Base-by-base conservation (phyloP, 768 basidiomycete genomes). In the Amanita brunnescens region DNA sequence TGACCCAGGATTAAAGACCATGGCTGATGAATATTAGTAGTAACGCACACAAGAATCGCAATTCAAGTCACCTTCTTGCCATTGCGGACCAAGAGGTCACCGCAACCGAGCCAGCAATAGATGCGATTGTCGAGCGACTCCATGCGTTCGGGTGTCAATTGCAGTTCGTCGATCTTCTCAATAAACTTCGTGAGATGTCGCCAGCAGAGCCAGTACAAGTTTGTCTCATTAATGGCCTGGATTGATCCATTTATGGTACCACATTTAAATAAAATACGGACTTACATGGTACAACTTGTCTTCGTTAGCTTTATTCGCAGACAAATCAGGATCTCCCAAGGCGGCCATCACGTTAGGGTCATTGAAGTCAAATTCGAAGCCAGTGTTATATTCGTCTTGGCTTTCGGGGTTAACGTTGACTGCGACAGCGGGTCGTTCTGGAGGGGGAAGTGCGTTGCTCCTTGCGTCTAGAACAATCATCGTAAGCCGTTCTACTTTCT, bases 101-200 rank as follows among this genome's bases (percentile, higher is more conserved):
- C 80, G 57, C 84, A 89, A 4, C 81, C 79, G 6, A 86, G 70
- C 87, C 88, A 92, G 57, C 82, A 84, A 49, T 80, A 77, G 29
- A 88, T 71, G 72, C 87, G 79, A 23, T 64, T 60, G 57, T 80
- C 78, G 23, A 80, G 73, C 45, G 77, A 4, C 5, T 20, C 21
- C 13, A 34, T 6, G 16, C 34, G 33, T 13, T 10, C 21, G 3
- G 14, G 9, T 13, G 50, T 44, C 23, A 51, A 32, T 37, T 21
- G 37, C 49, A 50, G 45, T 37, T 45, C 34, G 48, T 49, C 4
- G 2, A 39, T 33, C 23, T 42, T n/a, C 3, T 35, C 32, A 29
- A 46, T 44, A 48, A 23, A 10, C 26, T 53, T 47, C 9, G 45
- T 20, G 14, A 46, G 44, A 20, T 53, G 3, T 74, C 71, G 30